phyloP scores from a whole-genome alignment of 2,329 filamentous ascomycete genomes.

The Apiospora malaysiana region DNA sequence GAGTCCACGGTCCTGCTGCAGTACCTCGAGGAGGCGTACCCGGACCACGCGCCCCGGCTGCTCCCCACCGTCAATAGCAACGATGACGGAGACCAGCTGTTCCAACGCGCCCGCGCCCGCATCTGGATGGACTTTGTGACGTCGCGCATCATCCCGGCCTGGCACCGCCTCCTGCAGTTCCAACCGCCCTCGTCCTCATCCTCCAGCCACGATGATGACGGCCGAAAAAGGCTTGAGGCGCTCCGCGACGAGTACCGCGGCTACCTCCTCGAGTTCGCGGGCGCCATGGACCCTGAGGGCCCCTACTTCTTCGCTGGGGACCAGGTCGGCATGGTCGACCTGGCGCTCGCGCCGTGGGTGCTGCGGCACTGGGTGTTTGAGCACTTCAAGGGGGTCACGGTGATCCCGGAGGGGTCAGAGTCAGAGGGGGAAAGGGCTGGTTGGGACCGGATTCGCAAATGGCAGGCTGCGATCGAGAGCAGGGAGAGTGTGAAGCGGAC shows the following conservation, averaged over 20 bases:
- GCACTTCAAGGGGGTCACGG: constrained; percentile 61
- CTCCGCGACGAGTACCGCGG: constrained; percentile 55
- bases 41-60: constrained; percentile 46
- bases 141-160: constrained; percentile 59
- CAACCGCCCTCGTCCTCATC: constrained; percentile 29
- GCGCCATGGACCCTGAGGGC: constrained; percentile 52
- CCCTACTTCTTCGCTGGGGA: constrained; percentile 58
- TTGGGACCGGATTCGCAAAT: constrained; percentile 60
- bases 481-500: constrained; percentile 59
- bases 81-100: constrained; percentile 46
- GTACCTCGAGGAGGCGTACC: constrained; percentile 65
- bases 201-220: constrained; percentile 27
- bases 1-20: constrained; percentile 63
- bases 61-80: constrained; percentile 40
- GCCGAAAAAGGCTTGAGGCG: constrained; percentile 37
- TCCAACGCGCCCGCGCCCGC: constrained; percentile 55
- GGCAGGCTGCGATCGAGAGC: constrained; percentile 53
- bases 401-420: constrained; percentile 53
- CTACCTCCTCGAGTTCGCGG: constrained; percentile 56
- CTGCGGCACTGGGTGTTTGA: constrained; percentile 63
- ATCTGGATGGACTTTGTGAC: constrained; percentile 66
- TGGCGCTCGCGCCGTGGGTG: constrained; percentile 62
- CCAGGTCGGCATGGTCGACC: constrained; percentile 57
- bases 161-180: constrained; percentile 49
- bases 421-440: constrained; percentile 51